Evolutionary conservation across 805 yeast genomes (phyloP), one percentile per base, ranked within the genome.

Genomic region (Candida pseudofarinosa): DNA sequence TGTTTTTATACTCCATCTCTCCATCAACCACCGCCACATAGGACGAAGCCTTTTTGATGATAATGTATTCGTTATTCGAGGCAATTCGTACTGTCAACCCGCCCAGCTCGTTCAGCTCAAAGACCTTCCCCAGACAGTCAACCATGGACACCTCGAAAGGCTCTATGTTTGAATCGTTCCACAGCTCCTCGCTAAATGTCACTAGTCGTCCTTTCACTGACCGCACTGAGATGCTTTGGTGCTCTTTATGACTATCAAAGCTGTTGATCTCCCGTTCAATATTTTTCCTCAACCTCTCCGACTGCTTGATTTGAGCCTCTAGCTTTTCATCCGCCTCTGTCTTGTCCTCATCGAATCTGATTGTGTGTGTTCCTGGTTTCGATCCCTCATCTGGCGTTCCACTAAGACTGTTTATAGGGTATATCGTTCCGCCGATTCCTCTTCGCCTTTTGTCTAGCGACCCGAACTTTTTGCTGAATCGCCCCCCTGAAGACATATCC

Each of bases 371-470:
- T 31, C 14, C 28, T 13, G 34, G 19, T 18, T 13, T 39, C 16
- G 28, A 16, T 18, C 28, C 20, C 15, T 33, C 36, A 19, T 32
- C 35, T 16, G 26, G 14, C 14, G 36, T 23, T 12, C 20, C 31
- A 10, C 15, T 37, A 14, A 37, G 23, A 14, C 19, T 33, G 26
- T 42, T 42, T 5, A 38, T 18, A 10, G 45, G 36, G 15, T 32
- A 37, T 13, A 42, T 35, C 30, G 33, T 14, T 35, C 42, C 34
- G 10, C 36, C 39, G 12, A 37, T n/a, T 14, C 33, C 33, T 28
- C 40, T 32, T 35, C 45, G 33, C 16, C 33, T 35, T 33, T 42
- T 33, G 15, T 43, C 37, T 23, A 43, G 26, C 23, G 47, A 43
- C 31, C 13, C 34, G 19, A 43, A 43, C 28, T 35, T 42, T 26